Evolutionary conservation across 805 yeast genomes (phyloP), one percentile per base, ranked within the genome.

Genomic region (Yarrowia divulgata): DNA sequence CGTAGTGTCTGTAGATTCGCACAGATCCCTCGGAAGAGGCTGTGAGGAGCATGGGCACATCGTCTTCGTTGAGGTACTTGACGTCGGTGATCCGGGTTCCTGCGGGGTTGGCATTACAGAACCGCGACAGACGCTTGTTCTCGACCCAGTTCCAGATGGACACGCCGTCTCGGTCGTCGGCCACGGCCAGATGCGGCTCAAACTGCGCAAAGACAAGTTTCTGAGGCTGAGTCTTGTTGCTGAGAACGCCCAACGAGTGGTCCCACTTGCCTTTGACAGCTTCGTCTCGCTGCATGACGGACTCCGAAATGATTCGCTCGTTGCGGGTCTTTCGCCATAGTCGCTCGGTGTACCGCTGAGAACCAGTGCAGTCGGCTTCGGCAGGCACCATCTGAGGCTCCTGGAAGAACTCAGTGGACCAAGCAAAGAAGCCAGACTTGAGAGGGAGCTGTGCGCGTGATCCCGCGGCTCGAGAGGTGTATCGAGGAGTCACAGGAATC

Each of bases 1-100:
- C 89, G 76, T 91, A 90, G 74, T 90, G 87, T 73, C 90, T 89
- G 79, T 89, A 95, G 12, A 95, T 86, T 71, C 91, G 89, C 32
- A 96, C 89, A n/a, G 91, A 90, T 69, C 99, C 99, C 76, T 95
- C 99, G 9, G 94, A 90, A 0, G 97, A 88, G 2, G 98, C 98
- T 0, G 97, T 86, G 77, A 95, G 79, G 64, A 95, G 79, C 69
- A 95, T 80, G 3, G 98, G 96, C 19, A 85, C 81, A 77, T 95
- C 98, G 77, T 95, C 99, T 75, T 95, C 99, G 77, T 95, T 95
- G 69, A 95, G 79, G 71, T 93, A 86, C 76, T 90, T 90, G 69
- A 91, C 78, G 77, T 93, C 98, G 0, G 98, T 91, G 58, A 95
- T 89, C 72, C 89, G 89, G 0, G 97, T 91, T 2, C 97, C 97